Conservation (phyloP, 208 protist genomes). For the Blastocrithidia nonstop region DNA sequence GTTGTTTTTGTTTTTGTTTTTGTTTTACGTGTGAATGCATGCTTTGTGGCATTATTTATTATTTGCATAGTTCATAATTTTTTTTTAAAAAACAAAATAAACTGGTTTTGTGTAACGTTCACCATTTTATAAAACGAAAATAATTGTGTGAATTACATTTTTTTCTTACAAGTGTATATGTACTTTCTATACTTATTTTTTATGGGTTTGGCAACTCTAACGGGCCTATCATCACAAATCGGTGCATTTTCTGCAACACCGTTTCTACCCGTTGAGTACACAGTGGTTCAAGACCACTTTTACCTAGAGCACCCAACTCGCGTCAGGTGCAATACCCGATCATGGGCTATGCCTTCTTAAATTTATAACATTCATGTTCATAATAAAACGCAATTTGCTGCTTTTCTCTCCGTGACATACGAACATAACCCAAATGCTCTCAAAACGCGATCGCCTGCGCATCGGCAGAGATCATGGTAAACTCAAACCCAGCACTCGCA, state of each 20-base stretch:
- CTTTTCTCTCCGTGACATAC: constrained; percentile 51
- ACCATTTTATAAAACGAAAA: not conserved
- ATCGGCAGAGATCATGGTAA: constrained; percentile 80
- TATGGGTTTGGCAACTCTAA: constrained; percentile 10
- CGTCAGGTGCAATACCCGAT: constrained; percentile 40
- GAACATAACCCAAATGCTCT: constrained; percentile 53
- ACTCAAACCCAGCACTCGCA: constrained; percentile 36
- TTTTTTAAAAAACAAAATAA: too few species aligned
- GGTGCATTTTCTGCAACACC: constrained; percentile 20
- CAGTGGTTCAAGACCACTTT: not conserved
- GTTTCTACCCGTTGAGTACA: constrained; percentile 5
- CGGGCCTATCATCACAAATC: constrained; percentile 24
- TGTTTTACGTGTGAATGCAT: too few species aligned
- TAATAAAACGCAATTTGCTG: constrained; percentile 76
- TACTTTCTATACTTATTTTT: not conserved
- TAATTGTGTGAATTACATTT: constrained; percentile 1
- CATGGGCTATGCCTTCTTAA: constrained; percentile 68
- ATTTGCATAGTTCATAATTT: too few species aligned
- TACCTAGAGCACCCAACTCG: not conserved
- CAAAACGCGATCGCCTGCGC: constrained; percentile 73
- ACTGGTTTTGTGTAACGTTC: not conserved
- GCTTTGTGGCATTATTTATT: too few species aligned
- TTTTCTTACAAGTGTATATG: not conserved
- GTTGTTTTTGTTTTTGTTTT: too few species aligned
- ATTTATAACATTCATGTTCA: constrained; percentile 79